Conservation (phyloP, 306 rosid species). For the Boehmeria nivea region DNA sequence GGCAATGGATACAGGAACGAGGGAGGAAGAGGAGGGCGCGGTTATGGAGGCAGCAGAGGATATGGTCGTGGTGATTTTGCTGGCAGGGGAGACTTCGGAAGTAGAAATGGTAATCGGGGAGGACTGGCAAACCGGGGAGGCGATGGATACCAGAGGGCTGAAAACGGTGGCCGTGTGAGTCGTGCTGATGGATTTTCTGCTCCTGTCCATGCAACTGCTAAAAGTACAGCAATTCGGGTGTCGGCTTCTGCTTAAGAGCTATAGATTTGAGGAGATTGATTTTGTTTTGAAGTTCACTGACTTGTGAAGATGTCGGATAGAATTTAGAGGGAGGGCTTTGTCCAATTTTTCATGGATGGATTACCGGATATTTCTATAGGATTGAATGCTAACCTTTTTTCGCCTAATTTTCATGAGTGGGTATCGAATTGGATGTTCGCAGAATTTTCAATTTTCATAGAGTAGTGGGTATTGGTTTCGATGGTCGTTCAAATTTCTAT, state of each 20-base stretch:
- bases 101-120: neutral
- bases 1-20: constrained; percentile 54
- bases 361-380: constrained; percentile 25
- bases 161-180: constrained; percentile 45
- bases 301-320: constrained; percentile 24
- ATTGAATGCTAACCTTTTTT: constrained; percentile 2
- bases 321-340: constrained; percentile 21
- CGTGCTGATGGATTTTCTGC: constrained; percentile 43
- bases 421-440: constrained; percentile 26
- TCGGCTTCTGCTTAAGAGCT: constrained; percentile 60
- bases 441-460: no score
- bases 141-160: no score
- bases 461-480: no score
- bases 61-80: constrained; percentile 58
- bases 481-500: no score
- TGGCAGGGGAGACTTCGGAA: constrained; percentile 19
- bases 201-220: constrained; percentile 36
- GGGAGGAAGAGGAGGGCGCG: constrained; percentile 69
- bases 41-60: constrained; percentile 57
- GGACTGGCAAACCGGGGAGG: neutral
- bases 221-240: constrained; percentile 36
- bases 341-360: constrained; percentile 26
- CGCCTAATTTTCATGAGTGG: constrained; percentile 5
- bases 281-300: constrained; percentile 19
- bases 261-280: constrained; percentile 13